Conservation (phyloP, 805 yeast genomes). For the Saccharomycopsis schoenii region DNA sequence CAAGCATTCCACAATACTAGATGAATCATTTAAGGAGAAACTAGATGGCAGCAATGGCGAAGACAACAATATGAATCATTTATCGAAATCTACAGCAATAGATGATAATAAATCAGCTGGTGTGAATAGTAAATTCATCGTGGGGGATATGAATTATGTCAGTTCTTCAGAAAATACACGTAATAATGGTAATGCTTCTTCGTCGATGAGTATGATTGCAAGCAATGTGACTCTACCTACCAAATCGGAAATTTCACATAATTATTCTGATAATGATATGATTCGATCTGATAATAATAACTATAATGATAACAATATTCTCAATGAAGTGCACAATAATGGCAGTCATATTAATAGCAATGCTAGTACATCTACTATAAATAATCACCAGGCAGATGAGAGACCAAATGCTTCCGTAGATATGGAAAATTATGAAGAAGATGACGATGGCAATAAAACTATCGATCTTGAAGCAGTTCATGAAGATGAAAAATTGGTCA, state of each 20-base stretch:
- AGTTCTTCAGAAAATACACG: background rate
- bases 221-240: background rate
- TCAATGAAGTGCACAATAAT: background rate
- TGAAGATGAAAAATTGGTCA: background rate
- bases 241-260: background rate
- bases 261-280: background rate
- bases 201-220: background rate
- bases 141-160: background rate
- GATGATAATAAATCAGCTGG: background rate
- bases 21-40: background rate
- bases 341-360: background rate
- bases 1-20: background rate
- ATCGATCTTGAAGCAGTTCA: slow-evolving; percentile 1
- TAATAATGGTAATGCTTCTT: background rate
- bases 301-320: background rate
- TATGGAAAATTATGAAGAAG: background rate
- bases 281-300: background rate
- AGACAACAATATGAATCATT: background rate
- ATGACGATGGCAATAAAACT: background rate
- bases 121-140: background rate
- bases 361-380: background rate
- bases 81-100: background rate
- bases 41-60: background rate
- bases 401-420: background rate
- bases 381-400: background rate